phyloP scores from a whole-genome alignment of 495 filamentous ascomycete genomes.

The Aspergillus indologenus region DNA sequence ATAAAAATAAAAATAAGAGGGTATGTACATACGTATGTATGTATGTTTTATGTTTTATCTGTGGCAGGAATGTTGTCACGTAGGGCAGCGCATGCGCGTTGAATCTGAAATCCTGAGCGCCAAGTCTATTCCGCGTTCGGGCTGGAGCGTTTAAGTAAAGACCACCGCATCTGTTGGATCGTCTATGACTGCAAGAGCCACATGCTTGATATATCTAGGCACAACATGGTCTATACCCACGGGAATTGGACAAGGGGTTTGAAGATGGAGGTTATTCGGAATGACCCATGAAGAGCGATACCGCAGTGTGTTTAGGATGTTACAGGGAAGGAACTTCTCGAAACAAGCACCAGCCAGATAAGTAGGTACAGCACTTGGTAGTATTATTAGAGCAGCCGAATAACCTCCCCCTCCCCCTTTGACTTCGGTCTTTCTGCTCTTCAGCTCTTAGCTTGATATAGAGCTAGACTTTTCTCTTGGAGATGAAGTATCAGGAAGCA shows the following conservation, averaged over 20 bases:
- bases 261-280: background rate
- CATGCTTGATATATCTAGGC: background rate
- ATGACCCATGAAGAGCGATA: background rate
- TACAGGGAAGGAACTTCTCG: background rate
- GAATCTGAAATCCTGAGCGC: slow-evolving; percentile 20
- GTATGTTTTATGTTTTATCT: no score
- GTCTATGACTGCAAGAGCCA: background rate
- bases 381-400: no score
- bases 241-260: background rate
- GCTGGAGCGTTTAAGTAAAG: background rate
- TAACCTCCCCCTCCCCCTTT: background rate
- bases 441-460: background rate
- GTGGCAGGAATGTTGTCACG: slow-evolving; percentile 29
- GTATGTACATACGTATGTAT: slow-evolving; percentile 18
- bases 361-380: no score
- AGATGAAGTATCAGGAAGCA: background rate
- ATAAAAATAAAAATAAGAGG: slow-evolving; percentile 2
- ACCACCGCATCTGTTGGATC: background rate
- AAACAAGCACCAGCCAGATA: background rate
- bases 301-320: background rate
- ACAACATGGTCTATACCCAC: background rate
- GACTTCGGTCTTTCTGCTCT: background rate
- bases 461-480: background rate
- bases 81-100: slow-evolving; percentile 28
- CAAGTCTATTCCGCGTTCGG: slow-evolving; percentile 14